Base-by-base conservation (phyloP, 176 grass and related monocot species). In the Olyra latifolia region DNA sequence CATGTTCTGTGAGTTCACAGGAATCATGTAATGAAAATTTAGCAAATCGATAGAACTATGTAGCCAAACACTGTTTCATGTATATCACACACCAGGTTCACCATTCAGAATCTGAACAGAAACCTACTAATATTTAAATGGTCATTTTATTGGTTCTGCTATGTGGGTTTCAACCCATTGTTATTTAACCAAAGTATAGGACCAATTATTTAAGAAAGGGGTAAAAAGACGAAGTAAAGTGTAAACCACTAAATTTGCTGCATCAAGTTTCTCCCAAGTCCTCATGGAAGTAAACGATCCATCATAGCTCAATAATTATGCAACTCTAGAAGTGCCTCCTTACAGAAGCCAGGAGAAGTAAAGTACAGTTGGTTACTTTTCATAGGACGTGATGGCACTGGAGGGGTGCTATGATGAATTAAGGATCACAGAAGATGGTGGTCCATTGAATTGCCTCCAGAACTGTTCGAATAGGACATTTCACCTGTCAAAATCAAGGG, bases 111-210 rank as follows among this genome's bases (percentile, higher is more conserved):
- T 10, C 12, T 68, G 13, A 75, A 55, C 41, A 46, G 15, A 1
- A 67, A 61, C 11, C 74, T 53, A 5, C 27, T 22, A 30, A 53
- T n/a, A 53, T 23, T 5, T 52, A 62, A 40, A 43, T 38, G 55
- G 10, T 41, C 66, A 49, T 19, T 27, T 52, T 47, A 78, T 49
- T 52, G 29, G 29, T 49, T 41, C 10, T 67, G 17, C 7, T 58
- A 48, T 57, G 23, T 68, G 53, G 17, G 62, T 6, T 6, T 70
- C 44, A 68, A 35, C 20, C 74, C 41, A 22, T 40, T 2, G 8
- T 61, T 77, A 27, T 48, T 84, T 4, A 77, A 60, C 39, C 20
- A 25, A 40, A 84, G 14, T 74, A 84, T 69, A 84, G 63, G 43
- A 69, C 43, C 28, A 16, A 6, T 16, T 59, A 52, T 39, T 46